Evolutionary conservation across 495 filamentous ascomycete species (phyloP).

Genomic region (Astrothelium subdiscretum): DNA sequence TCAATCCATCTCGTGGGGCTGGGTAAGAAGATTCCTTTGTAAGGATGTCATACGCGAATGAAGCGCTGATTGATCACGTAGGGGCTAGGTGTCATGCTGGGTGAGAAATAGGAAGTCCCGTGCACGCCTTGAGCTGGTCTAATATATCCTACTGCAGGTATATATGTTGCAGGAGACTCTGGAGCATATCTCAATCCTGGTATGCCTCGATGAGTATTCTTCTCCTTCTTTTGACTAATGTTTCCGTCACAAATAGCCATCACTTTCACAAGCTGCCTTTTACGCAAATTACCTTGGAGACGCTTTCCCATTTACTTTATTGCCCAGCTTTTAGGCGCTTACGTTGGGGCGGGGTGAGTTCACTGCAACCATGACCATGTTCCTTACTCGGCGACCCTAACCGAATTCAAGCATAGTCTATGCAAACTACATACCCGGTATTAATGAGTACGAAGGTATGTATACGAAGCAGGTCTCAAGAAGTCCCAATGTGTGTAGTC

Average conservation of each 20-base stretch:
- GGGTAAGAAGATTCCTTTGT: conserved; percentile 32
- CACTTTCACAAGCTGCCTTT: conserved; percentile 51
- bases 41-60: background rate
- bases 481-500: conserved; percentile 40
- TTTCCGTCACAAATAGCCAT: conserved; percentile 13
- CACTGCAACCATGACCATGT: background rate
- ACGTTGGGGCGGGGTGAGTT: conserved; percentile 12
- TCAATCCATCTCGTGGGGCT: conserved; percentile 48
- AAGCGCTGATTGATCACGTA: conserved; percentile 18
- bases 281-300: conserved; percentile 50
- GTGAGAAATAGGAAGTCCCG: conserved; percentile 11
- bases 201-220: background rate
- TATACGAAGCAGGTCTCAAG: conserved; percentile 41
- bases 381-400: background rate
- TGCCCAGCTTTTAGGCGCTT: conserved; percentile 28
- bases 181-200: conserved; percentile 48
- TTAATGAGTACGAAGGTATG: conserved; percentile 10
- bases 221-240: background rate
- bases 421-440: conserved; percentile 23
- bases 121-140: background rate
- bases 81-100: conserved; percentile 51
- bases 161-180: conserved; percentile 44
- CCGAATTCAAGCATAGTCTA: conserved; percentile 21
- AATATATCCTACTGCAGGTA: background rate
- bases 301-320: conserved; percentile 25